Conservation (phyloP, 2,329 filamentous ascomycete genomes). For the Diaporthe aspalathi region DNA sequence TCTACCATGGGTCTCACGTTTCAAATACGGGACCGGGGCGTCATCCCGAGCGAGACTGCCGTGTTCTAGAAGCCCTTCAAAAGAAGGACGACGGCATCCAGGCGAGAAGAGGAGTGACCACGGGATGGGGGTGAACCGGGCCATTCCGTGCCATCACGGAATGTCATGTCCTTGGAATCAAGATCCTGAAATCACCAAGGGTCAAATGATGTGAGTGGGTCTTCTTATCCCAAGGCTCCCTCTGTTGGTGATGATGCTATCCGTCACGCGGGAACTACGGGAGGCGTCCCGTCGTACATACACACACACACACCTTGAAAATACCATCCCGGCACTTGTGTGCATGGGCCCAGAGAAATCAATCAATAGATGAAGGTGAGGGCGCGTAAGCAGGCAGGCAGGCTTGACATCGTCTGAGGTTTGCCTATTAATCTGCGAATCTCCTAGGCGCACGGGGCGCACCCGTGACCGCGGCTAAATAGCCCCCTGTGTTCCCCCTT, state of each 20-base stretch:
- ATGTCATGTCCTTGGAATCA: neutral
- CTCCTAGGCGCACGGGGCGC: constrained; percentile 3
- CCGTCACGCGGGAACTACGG: neutral
- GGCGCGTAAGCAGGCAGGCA: constrained; percentile 4
- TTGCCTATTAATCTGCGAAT: neutral
- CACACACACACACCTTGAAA: no score
- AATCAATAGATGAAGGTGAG: neutral
- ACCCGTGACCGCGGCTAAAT: constrained; percentile 31
- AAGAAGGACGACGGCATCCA: neutral
- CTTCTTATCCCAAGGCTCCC: neutral
- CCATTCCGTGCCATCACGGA: neutral
- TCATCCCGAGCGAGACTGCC: neutral
- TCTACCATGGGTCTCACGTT: neutral
- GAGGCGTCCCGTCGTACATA: constrained; percentile 11
- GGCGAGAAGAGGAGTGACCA: neutral
- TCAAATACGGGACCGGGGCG: neutral
- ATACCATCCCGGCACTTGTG: constrained; percentile 7
- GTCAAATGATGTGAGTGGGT: constrained; percentile 14
- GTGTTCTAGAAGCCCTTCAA: constrained; percentile 5
- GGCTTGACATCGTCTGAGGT: no score
- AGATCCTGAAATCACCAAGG: neutral
- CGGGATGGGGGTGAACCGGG: neutral
- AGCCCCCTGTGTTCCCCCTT: neutral
- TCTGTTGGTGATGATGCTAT: neutral
- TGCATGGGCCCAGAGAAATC: neutral